Evolutionary conservation across 2,329 filamentous ascomycete genomes (phyloP), one percentile per base, ranked within the genome.

Genomic region (Exophiala sideris): DNA sequence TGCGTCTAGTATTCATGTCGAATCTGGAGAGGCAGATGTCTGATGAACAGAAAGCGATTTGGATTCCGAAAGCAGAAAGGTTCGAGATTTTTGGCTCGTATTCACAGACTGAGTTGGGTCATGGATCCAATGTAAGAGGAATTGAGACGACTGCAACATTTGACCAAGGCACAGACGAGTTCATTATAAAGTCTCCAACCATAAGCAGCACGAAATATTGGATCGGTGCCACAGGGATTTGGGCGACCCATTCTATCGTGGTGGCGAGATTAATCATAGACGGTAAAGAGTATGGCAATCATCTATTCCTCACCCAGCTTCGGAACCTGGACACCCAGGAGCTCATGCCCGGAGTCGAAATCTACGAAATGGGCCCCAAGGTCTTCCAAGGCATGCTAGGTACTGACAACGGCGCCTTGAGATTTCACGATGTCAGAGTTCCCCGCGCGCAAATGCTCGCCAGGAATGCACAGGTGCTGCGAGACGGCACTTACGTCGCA

Each of bases 71-170:
- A 47, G 61, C 61, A 10, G 58, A 62, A 39, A 48, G 54, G 18
- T 59, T 63, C 42, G 62, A 65, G 47, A 68, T 68, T 29, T 60
- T 65, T 21, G 67, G 67, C 20, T 63, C 62, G 7, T 69, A 68
- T 48, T 52, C 56, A 2, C 67, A 70, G 50, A 69, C 67, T 1
- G 67, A 70, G 51, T 57, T 70, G 7, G 65, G 64, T n/a, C 67
- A 70, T 58, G 67, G 67, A 21, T 66, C 64, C 14, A 63, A 64
- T 44, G 64, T 69, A 10, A 54, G 61, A 16, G 67, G 66, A 8
- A 65, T 70, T 32, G 65, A 68, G 55, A 70, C 67, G 2, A 67
- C 66, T 3, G 66, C 67, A 3, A 68, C 63, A 6, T 68, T 68
- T 45, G 63, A 68, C 46, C 46, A 29, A 9, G 50, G 50, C 14